A percentile compares a stretch with the other conserved stretches of the same genome.
Conservation (phyloP, 192 early-diverging fungal genomes). For the Coemansia sp. region DNA sequence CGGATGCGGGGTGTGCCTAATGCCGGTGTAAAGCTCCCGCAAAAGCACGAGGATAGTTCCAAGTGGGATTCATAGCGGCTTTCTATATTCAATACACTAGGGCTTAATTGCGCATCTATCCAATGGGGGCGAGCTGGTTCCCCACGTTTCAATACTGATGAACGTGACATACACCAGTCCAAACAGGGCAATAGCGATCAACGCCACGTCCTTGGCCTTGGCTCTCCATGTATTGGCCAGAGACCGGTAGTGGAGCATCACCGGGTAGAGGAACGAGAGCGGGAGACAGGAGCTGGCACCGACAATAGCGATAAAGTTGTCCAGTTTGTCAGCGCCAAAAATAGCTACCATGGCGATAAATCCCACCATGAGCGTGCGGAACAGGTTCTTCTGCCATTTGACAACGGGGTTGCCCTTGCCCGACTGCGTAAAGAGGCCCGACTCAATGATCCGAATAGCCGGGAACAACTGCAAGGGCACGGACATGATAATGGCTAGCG, state of each 20-base stretch:
- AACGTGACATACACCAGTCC: constrained; percentile 81
- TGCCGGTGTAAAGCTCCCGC: constrained; percentile 14
- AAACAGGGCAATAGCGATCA: constrained; percentile 67
- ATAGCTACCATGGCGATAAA: constrained; percentile 72
- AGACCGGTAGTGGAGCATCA: constrained; percentile 75
- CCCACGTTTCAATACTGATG: constrained; percentile 63
- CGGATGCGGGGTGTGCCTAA: constrained; percentile 49
- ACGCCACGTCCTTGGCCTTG: constrained; percentile 57
- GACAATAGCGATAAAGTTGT: constrained; percentile 81
- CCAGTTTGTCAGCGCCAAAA: constrained; percentile 71
- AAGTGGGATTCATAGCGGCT: constrained; percentile 28
- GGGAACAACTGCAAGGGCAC: constrained; percentile 93
- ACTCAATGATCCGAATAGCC: constrained; percentile 89
- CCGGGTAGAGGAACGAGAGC: constrained; percentile 82
- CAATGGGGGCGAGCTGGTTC: constrained; percentile 30
- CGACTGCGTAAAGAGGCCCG: constrained; percentile 75
- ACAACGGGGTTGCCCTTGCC: constrained; percentile 76
- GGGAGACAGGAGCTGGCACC: constrained; percentile 75
- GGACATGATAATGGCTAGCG: constrained; percentile 89
- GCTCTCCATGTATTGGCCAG: constrained; percentile 55
- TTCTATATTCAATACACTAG: constrained; percentile 4
- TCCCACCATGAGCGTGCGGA: constrained; percentile 65
- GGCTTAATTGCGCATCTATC: constrained; percentile 28
- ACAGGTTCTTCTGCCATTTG: constrained; percentile 87
- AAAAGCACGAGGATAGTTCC: constrained; percentile 35